Evolutionary conservation across 768 basidiomycete genomes (phyloP), one percentile per base, ranked within the genome.

Genomic region (Gautieria morchelliformis): DNA sequence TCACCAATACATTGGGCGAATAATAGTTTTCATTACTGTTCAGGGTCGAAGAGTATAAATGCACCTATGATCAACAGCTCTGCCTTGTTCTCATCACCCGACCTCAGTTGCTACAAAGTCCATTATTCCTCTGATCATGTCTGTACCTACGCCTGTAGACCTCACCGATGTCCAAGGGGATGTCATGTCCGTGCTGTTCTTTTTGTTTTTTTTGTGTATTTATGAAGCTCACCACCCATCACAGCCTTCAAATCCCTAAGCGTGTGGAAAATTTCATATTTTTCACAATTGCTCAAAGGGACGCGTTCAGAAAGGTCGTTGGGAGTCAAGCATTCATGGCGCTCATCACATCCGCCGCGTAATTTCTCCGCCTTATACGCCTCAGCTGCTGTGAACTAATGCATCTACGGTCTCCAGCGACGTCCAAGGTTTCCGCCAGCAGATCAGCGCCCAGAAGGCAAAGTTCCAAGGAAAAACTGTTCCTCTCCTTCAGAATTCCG

Each of bases 211-310:
- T 17, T 32, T 44, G 22, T 48, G 1, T 44, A 15, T 33, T 6
- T 22, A n/a, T n/a, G 10, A 5, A 35, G 6, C 24, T 46, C 52
- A 45, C 30, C 24, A 10, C 42, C 27, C 27, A 27, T 7, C 5
- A 15, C 54, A 81, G 80, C 62, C 71, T 72, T 40, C 80, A 80
- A 17, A 71, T 83, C 33, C 77, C 75, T 6, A 83, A 83, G 74
- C 77, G 75, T 68, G 72, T 72, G 5, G 73, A 82, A 60, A 66
- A 68, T 9, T 79, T 75, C 63, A 68, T 75, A 54, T 79, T 83
- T 68, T 81, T 81, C 72, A 66, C 74, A 54, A 75, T 83, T 63
- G 48, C 27, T 11, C 58, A 82, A 56, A 75, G 82, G 62, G 48
- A 2, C 12, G 58, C 64, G 33, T 83, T 83, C 70, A 72, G 73